phyloP scores from a whole-genome alignment of 2,329 filamentous ascomycete genomes.

The Ophiobolus disseminans region DNA sequence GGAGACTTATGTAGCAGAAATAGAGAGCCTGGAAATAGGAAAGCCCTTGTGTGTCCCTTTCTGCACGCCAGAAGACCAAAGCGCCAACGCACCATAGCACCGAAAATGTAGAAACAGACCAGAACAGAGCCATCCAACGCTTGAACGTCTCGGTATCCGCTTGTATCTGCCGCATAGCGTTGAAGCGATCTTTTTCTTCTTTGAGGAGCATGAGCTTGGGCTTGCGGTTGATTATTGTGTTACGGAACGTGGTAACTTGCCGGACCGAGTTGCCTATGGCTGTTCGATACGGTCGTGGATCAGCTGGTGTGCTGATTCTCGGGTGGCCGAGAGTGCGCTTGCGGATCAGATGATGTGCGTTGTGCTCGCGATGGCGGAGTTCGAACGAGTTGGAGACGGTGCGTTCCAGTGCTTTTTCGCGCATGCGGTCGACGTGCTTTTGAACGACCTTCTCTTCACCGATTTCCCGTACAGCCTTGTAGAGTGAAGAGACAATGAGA shows the following conservation, averaged over 20 bases:
- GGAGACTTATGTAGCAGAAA: constrained; percentile 81
- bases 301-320: constrained; percentile 35
- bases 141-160: constrained; percentile 67
- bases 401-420: constrained; percentile 61
- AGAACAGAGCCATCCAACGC: constrained; percentile 74
- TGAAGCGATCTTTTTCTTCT: constrained; percentile 70
- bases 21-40: constrained; percentile 83
- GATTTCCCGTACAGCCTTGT: constrained; percentile 68
- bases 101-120: constrained; percentile 73
- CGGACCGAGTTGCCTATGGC: constrained; percentile 25
- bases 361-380: constrained; percentile 46
- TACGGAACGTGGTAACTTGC: constrained; percentile 8
- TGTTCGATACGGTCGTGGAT: constrained; percentile 29
- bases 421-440: constrained; percentile 63
- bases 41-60: constrained; percentile 63
- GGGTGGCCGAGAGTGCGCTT: constrained; percentile 21
- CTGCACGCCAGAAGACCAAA: constrained; percentile 72
- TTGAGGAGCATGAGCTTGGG: constrained; percentile 64
- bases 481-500: constrained; percentile 81
- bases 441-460: constrained; percentile 68
- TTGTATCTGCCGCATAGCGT: constrained; percentile 84
- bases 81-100: constrained; percentile 83
- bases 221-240: constrained; percentile 28
- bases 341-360: constrained; percentile 31
- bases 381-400: constrained; percentile 62